phyloP scores from a whole-genome alignment of 2,329 filamentous ascomycete genomes.

The Kalmusia sp. region DNA sequence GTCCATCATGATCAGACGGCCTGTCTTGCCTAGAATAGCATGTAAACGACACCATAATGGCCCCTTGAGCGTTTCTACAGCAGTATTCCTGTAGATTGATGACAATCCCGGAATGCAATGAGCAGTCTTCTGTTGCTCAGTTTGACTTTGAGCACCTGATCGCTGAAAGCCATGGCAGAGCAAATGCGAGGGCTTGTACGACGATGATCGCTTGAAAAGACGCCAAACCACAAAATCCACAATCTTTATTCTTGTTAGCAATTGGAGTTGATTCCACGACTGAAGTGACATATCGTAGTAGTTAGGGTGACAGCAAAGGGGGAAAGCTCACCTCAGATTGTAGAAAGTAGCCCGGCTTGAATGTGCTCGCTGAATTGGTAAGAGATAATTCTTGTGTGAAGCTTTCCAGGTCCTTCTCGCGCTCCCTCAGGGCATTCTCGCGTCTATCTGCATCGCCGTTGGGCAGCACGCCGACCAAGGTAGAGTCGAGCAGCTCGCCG shows the following conservation, averaged over 20 bases:
- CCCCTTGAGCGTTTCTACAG: slow-evolving; percentile 72
- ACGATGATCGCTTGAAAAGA: slow-evolving; percentile 69
- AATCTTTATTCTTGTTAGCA: slow-evolving; percentile 45
- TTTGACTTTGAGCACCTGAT: slow-evolving; percentile 37
- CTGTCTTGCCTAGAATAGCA: slow-evolving; percentile 74
- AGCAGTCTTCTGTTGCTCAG: slow-evolving; percentile 40
- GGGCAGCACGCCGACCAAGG: slow-evolving; percentile 64
- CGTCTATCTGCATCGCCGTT: slow-evolving; percentile 56
- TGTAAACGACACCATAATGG: slow-evolving; percentile 79
- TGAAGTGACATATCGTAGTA: background rate
- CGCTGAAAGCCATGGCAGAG: slow-evolving; percentile 84
- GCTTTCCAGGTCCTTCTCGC: slow-evolving; percentile 48
- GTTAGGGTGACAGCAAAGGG: background rate
- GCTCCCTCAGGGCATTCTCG: slow-evolving; percentile 54
- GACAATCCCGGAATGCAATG: slow-evolving; percentile 71
- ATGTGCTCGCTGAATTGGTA: slow-evolving; percentile 34
- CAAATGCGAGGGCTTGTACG: slow-evolving; percentile 71
- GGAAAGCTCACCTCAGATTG: slow-evolving; percentile 53
- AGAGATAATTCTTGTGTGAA: slow-evolving; percentile 55
- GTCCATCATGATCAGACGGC: slow-evolving; percentile 78
- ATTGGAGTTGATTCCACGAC: slow-evolving; percentile 6
- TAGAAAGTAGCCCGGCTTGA: slow-evolving; percentile 41
- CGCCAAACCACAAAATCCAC: slow-evolving; percentile 69
- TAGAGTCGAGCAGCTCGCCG: slow-evolving; percentile 69
- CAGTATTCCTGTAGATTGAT: slow-evolving; percentile 70